A percentile compares a stretch with the other conserved stretches of the same genome.
Evolutionary conservation across 2,329 filamentous ascomycete genomes (phyloP).

Genomic region (Cytospora paraplurivora): DNA sequence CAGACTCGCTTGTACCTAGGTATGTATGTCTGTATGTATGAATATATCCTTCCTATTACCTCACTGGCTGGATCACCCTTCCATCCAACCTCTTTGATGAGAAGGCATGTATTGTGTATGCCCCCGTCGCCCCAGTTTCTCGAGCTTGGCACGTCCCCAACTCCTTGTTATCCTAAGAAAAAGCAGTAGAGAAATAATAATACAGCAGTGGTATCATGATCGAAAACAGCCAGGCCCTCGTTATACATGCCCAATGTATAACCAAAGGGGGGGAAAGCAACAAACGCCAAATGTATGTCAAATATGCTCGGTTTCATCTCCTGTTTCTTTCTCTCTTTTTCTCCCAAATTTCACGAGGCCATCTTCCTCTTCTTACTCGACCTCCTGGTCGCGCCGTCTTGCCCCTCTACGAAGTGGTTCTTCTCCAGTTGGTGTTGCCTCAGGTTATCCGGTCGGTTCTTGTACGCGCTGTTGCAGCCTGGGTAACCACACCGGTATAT

Average conservation of each 20-base stretch:
- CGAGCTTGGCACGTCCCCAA: not conserved
- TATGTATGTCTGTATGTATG: too few relatives aligned
- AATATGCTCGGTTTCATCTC: not conserved
- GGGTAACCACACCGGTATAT: conserved; percentile 57
- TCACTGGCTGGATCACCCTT: not conserved
- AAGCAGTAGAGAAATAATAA: conserved; percentile 33
- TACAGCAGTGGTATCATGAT: conserved; percentile 29
- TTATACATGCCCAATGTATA: not conserved
- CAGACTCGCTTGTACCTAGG: too few relatives aligned
- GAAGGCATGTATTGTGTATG: not conserved
- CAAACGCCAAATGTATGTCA: not conserved
- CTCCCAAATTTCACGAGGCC: conserved; percentile 1
- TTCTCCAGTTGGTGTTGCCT: conserved; percentile 60
- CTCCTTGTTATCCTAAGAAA: conserved; percentile 1
- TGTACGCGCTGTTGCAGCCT: conserved; percentile 57
- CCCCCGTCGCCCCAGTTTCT: not conserved
- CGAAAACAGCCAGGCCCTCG: conserved; percentile 2
- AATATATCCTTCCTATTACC: not conserved
- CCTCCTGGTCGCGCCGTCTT: conserved; percentile 40
- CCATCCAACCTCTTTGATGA: not conserved
- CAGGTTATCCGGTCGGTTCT: conserved; percentile 58
- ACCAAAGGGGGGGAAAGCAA: not conserved
- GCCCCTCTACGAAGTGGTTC: conserved; percentile 53
- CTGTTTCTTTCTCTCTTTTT: too few relatives aligned
- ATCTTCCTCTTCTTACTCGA: conserved; percentile 53